Evolutionary conservation across 192 early-diverging fungal genomes (phyloP).

Genomic region (Rhizoclosmatium globosum): DNA sequence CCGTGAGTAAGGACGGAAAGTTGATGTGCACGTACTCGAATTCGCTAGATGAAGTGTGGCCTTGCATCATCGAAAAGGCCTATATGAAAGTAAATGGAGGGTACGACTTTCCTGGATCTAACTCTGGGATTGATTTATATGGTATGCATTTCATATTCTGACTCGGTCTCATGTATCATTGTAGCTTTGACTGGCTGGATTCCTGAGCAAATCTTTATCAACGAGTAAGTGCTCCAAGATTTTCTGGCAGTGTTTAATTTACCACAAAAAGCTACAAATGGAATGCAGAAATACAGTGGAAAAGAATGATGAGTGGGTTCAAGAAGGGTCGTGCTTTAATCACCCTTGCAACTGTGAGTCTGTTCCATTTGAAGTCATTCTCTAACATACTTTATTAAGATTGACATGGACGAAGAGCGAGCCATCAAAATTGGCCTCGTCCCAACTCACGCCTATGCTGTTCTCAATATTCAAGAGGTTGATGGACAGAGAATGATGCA

Average conservation of each 20-base stretch:
- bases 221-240: slow-evolving; percentile 56
- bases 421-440: slow-evolving; percentile 79
- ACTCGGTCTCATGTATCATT: background rate
- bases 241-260: background rate
- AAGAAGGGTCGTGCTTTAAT: slow-evolving; percentile 77
- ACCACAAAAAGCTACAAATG: slow-evolving; percentile 50
- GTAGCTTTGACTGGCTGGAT: slow-evolving; percentile 93
- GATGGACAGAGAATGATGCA: slow-evolving; percentile 73
- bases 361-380: background rate
- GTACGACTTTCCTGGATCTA: slow-evolving; percentile 94
- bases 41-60: slow-evolving; percentile 79
- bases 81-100: slow-evolving; percentile 97
- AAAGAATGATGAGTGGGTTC: slow-evolving; percentile 70
- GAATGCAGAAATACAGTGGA: slow-evolving; percentile 75
- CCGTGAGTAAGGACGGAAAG: slow-evolving; percentile 71
- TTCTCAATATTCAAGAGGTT: slow-evolving; percentile 67
- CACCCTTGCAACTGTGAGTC: slow-evolving; percentile 80
- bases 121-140: slow-evolving; percentile 92
- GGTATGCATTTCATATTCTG: slow-evolving; percentile 28
- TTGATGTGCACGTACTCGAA: slow-evolving; percentile 91
- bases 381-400: slow-evolving; percentile 21
- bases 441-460: slow-evolving; percentile 89
- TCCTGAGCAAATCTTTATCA: slow-evolving; percentile 89
- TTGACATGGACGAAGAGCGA: slow-evolving; percentile 71
- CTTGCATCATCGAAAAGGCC: slow-evolving; percentile 91